Evolutionary conservation across 805 yeast species (phyloP), one percentile per base, ranked within the genome.

Genomic region (Ogataea pilisensis): DNA sequence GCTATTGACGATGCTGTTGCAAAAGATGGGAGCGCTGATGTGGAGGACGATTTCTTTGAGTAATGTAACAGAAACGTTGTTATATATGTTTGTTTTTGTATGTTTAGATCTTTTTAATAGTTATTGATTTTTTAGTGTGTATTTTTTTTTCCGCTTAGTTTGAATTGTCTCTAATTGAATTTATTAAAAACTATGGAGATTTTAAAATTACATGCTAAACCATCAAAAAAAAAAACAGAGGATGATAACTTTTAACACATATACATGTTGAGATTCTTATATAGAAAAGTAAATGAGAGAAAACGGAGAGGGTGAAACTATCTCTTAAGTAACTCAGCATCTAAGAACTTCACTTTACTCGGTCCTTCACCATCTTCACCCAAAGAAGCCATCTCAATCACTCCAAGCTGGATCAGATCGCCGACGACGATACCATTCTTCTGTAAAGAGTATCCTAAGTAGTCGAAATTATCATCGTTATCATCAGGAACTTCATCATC

Each of bases 341-440:
- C 76, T 40, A 75, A 52, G 39, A 51, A 64, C 57, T 73, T 75
- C 24, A 78, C 50, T 16, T 58, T 46, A 12, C 69, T 55, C 8
- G 57, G 58, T 28, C 58, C 59, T 22, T 58, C 56, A 24, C 59
- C 43, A 9, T 63, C 55, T 2, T 69, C 25, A 6, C 42, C 60
- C 2, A 27, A 27, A 7, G 14, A 8, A 5, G 54, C 51, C 38
- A 58, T 49, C n/a, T 63, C 51, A 20, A 75, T 48, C 8, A 88
- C 46, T 0, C 84, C 85, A 28, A 84, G 69, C 39, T 72, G 72
- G 17, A 82, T 63, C 55, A 85, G 58, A 59, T 91, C 97, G 11
- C 85, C 88, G 71, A 90, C 70, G 40, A 83, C 75, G 17, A 88
- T 60, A 5, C 78, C 78, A 12, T 83, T 71, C 64, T 90, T 91